phyloP scores from a whole-genome alignment of 2,329 filamentous ascomycete genomes.

The Orbilia oligospora region DNA sequence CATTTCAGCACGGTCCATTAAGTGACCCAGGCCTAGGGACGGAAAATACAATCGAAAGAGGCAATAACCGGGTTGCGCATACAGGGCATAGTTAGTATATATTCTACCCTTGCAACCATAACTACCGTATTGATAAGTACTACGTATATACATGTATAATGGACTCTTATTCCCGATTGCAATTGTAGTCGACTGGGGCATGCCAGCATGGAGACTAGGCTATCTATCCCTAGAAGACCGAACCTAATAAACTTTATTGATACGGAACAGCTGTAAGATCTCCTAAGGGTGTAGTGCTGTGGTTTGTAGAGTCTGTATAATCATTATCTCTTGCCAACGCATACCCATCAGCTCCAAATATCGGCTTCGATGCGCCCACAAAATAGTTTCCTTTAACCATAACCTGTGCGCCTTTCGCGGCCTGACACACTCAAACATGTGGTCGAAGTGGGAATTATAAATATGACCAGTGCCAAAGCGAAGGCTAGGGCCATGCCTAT shows the following conservation, averaged over 20 bases:
- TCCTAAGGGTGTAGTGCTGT: constrained; percentile 70
- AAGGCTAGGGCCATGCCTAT: constrained; percentile 75
- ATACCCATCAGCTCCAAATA: constrained; percentile 68
- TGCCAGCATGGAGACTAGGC: too few species aligned
- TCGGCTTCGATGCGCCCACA: constrained; percentile 68
- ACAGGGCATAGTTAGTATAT: not conserved
- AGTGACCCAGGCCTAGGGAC: too few species aligned
- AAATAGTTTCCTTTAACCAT: constrained; percentile 73
- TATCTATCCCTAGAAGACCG: constrained; percentile 58
- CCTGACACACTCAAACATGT: constrained; percentile 72
- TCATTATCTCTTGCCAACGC: constrained; percentile 69
- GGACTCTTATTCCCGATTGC: too few species aligned
- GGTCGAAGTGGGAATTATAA: constrained; percentile 69
- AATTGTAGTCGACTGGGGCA: too few species aligned
- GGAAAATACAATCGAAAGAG: not conserved
- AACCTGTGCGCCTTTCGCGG: constrained; percentile 72
- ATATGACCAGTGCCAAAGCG: constrained; percentile 78
- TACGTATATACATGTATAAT: not conserved
- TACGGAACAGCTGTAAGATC: constrained; percentile 72
- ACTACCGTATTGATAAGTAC: not conserved
- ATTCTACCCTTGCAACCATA: not conserved
- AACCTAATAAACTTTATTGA: constrained; percentile 66
- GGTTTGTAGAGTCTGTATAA: constrained; percentile 68
- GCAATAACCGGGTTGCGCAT: not conserved
- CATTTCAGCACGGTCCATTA: not conserved